Evolutionary conservation across 768 basidiomycete genomes (phyloP), one percentile per base, ranked within the genome.

Genomic region (Butyriboletus loyo): DNA sequence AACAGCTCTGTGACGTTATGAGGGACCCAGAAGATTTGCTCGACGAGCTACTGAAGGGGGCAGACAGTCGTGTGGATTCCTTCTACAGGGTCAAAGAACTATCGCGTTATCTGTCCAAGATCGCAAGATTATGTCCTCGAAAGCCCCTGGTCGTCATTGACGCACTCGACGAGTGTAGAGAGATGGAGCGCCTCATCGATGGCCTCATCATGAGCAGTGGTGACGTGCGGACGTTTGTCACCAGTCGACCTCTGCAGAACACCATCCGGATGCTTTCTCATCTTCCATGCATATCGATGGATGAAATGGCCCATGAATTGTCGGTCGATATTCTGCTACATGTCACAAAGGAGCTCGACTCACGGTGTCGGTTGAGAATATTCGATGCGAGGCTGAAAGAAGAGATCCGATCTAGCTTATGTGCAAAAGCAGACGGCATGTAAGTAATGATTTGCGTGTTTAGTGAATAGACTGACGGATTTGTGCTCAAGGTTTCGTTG

Each of bases 161-260:
- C 32, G 57, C 55, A 14, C 54, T 66, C 1, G 62, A 66, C 17
- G 65, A 66, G 14, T 66, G 64, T 27, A 50, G 47, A 19, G 52
- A 48, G 5, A 7, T 36, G 3, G 42, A 56, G 15, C 49, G n/a
- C 17, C 47, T 66, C 5, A 49, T 65, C 1, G 42, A 34, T 0
- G 53, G 51, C 15, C 55, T 66, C 11, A 7, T 47, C 25, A 13
- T 5, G 48, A 24, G 19, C 7, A 17, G 7, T 5, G 30, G 45
- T 3, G 44, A 40, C 5, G 5, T 50, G 0, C 54, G 27, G 8
- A 15, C 57, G 0, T 54, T 65, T 14, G 36, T 50, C 32, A 55
- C 64, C 0, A 49, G 42, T 32, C 55, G 61, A 7, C 46, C 53
- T 1, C 19, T 57, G 25, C 51, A 43, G 5, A 42, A 41, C 11